Base-by-base conservation (phyloP, 352 stramenopile species). In the Globisporangium ultimum region DNA sequence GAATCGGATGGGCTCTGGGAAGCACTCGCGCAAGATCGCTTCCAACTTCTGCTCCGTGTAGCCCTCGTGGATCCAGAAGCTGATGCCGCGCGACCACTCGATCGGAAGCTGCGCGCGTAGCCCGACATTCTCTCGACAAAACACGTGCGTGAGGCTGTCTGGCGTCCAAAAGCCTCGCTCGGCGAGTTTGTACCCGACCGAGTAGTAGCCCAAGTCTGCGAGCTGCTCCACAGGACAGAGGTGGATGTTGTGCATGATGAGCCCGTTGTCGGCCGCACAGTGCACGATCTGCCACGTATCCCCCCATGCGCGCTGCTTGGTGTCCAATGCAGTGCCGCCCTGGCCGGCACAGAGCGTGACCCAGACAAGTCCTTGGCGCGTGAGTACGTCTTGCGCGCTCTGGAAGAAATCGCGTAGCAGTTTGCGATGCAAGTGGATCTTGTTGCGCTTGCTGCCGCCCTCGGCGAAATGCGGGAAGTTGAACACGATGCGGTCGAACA, bases 401-500 rank as follows among this genome's bases (percentile, higher is more conserved):
- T 68, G 57, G 40, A 95, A 93, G 63, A 95, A 95, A 34, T 91
- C 74, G 47, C 64, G 28, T 22, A 95, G 67, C 18, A 95, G 61
- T 70, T 93, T 73, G 9, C 86, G 80, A 59, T 95, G 85, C 13
- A 77, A 75, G 62, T 92, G 74, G 57, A 93, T 92, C 63, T 93
- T 93, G 78, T 91, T 93, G 55, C 79, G 74, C 61, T 80, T 81
- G 49, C 74, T 86, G 49, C 80, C 82, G 47, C 80, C 78, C n/a
- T 87, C 81, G 22, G 80, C 84, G 51, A 80, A 92, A 53, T 95
- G 84, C 38, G 86, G 86, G 60, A 93, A 95, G 60, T 95, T 95
- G 70, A 95, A 95, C 55, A 95, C 80, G 55, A 95, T 74, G 20
- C 81, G 74, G 52, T 93, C 83, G 32, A 89, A 88, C 18, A 20